Evolutionary conservation across 176 grass and related monocot genomes (phyloP).

Genomic region (Saccharum officinarum): DNA sequence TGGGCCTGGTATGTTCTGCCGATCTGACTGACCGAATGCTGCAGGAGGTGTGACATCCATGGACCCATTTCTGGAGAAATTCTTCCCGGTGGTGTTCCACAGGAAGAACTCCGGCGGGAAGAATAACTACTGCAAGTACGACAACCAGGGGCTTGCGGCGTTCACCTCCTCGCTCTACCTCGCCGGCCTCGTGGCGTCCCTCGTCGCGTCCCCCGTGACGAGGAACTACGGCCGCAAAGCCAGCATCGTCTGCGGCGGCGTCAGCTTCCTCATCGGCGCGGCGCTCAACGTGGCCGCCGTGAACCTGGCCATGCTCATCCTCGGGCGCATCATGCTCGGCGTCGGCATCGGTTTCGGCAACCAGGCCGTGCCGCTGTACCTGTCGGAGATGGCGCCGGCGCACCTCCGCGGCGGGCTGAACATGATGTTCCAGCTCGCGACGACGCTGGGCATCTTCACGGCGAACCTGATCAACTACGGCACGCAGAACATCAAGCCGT

Average conservation of each 20-base stretch:
- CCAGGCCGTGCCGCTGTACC: conserved; percentile 87
- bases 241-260: conserved; percentile 85
- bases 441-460: conserved; percentile 87
- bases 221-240: conserved; percentile 78
- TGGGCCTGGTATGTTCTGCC: neutral
- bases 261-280: conserved; percentile 84
- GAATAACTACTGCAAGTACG: conserved; percentile 96
- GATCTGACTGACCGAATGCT: conserved; percentile 20
- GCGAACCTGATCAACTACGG: conserved; percentile 99
- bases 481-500: conserved; percentile 74
- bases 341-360: conserved; percentile 90
- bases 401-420: conserved; percentile 89
- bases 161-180: conserved; percentile 87
- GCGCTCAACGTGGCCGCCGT: conserved; percentile 65
- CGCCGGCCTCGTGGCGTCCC: conserved; percentile 74
- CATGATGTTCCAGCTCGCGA: conserved; percentile 99
- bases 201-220: conserved; percentile 74
- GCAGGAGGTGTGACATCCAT: conserved; percentile 90
- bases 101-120: conserved; percentile 55
- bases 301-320: conserved; percentile 76
- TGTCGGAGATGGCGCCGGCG: conserved; percentile 92
- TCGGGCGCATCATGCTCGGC: conserved; percentile 93
- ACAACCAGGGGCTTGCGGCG: conserved; percentile 75
- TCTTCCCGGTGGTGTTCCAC: conserved; percentile 77
- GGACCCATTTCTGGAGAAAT: conserved; percentile 92